phyloP scores from a whole-genome alignment of 2,329 filamentous ascomycete genomes.

The Epichloe gansuensis region DNA sequence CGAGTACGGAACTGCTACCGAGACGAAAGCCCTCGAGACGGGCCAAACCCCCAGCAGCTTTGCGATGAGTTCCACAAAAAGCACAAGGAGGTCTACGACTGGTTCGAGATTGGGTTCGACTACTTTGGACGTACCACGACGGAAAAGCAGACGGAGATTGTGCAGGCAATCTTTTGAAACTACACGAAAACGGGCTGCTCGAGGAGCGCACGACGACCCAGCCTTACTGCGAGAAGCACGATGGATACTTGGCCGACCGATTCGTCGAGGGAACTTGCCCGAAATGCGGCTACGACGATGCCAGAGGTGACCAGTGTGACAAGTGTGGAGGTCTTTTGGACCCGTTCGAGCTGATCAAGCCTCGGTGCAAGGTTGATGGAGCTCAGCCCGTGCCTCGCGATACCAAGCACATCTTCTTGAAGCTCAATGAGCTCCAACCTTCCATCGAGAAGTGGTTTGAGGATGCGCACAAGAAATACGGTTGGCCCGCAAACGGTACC shows the following conservation, averaged over 20 bases:
- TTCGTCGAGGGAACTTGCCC: slow-evolving; percentile 73
- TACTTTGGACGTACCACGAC: slow-evolving; percentile 92
- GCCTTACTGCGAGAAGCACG: slow-evolving; percentile 74
- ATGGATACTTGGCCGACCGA: slow-evolving; percentile 71
- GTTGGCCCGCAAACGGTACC: slow-evolving; percentile 64
- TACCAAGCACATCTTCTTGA: slow-evolving; percentile 87
- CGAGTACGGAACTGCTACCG: slow-evolving; percentile 92
- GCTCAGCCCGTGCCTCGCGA: slow-evolving; percentile 65
- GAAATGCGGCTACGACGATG: slow-evolving; percentile 59
- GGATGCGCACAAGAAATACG: slow-evolving; percentile 59
- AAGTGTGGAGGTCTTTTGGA: slow-evolving; percentile 62
- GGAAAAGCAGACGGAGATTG: slow-evolving; percentile 77
- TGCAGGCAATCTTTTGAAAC: slow-evolving; percentile 80
- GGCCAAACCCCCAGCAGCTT: slow-evolving; percentile 65
- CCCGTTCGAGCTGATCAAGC: slow-evolving; percentile 66
- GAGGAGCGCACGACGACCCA: slow-evolving; percentile 81
- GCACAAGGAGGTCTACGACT: slow-evolving; percentile 85
- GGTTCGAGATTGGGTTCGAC: slow-evolving; percentile 93
- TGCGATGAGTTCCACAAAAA: slow-evolving; percentile 89
- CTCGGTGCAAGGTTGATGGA: slow-evolving; percentile 83
- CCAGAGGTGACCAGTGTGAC: slow-evolving; percentile 63
- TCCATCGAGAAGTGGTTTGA: slow-evolving; percentile 68
- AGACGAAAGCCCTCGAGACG: slow-evolving; percentile 89
- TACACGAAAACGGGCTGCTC: slow-evolving; percentile 81
- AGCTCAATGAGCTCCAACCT: slow-evolving; percentile 70